Conservation (phyloP, 2,329 filamentous ascomycete genomes). For the Aciculosporium take region DNA sequence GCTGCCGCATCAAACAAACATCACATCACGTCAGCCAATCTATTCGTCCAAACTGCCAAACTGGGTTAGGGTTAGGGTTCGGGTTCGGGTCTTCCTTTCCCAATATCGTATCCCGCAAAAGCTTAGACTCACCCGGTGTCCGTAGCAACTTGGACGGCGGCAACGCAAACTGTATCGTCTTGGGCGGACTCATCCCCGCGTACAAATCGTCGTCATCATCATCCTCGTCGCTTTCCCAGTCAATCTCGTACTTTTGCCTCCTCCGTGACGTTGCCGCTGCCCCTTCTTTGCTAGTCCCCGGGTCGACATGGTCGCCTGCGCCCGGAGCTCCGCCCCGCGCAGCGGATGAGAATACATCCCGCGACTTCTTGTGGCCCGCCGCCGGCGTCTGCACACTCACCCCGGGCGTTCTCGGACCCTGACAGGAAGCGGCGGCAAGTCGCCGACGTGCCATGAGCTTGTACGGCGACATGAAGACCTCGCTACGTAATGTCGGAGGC, state of each 20-base stretch:
- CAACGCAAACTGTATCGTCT: slow-evolving; percentile 78
- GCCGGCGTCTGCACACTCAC: slow-evolving; percentile 71
- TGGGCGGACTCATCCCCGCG: slow-evolving; percentile 74
- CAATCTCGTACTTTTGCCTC: slow-evolving; percentile 38
- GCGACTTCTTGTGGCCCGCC: slow-evolving; percentile 29
- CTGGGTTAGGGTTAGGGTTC: no score
- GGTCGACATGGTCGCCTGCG: not conserved
- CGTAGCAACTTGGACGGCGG: slow-evolving; percentile 65
- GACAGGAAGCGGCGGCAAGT: slow-evolving; percentile 26
- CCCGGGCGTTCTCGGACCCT: slow-evolving; percentile 57
- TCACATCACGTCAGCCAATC: not conserved
- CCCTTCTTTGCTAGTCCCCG: slow-evolving; percentile 3
- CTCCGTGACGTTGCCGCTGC: slow-evolving; percentile 8
- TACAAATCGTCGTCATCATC: slow-evolving; percentile 48
- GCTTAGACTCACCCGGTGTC: slow-evolving; percentile 51
- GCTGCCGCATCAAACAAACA: slow-evolving; percentile 30
- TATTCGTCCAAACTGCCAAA: no score
- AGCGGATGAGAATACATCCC: slow-evolving; percentile 30
- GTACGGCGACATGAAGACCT: slow-evolving; percentile 69
- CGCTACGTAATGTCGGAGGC: slow-evolving; percentile 68
- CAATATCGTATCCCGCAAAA: not conserved
- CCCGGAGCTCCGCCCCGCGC: slow-evolving; percentile 3
- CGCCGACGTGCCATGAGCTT: slow-evolving; percentile 30
- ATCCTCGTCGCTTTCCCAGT: slow-evolving; percentile 65
- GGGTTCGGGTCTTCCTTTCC: no score